Evolutionary conservation across 1,284 basidiomycete genomes (phyloP).

Genomic region (Marasmius sp.): DNA sequence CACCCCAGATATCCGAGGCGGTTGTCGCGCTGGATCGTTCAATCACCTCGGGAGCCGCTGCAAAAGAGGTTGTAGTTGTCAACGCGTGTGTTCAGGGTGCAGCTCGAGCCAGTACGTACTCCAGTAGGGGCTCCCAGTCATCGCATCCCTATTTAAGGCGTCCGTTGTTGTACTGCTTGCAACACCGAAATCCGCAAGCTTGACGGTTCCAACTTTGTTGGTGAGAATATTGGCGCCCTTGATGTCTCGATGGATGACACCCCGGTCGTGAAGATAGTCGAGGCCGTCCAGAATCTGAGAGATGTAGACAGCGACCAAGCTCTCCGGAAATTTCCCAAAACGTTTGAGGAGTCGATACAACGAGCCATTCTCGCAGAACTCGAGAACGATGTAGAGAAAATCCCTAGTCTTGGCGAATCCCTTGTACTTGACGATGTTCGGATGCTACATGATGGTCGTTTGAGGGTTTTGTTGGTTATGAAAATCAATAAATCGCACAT

Average conservation of each 20-base stretch:
- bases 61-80: conserved; percentile 11
- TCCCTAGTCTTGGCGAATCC: conserved; percentile 95
- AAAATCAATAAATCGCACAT: conserved; percentile 49
- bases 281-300: conserved; percentile 92
- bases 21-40: conserved; percentile 97
- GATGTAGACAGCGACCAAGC: conserved; percentile 90
- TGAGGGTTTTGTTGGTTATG: conserved; percentile 1
- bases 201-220: conserved; percentile 97
- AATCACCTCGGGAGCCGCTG: conserved; percentile 97
- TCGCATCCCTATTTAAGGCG: conserved; percentile 80
- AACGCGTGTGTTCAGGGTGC: conserved; percentile 2
- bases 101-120: conserved; percentile 53
- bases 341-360: conserved; percentile 93
- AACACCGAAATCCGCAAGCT: conserved; percentile 94
- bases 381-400: conserved; percentile 94
- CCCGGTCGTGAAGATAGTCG: conserved; percentile 94
- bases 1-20: conserved; percentile 96
- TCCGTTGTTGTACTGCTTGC: conserved; percentile 74
- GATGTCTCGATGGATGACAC: conserved; percentile 98
- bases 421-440: conserved; percentile 99
- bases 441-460: conserved; percentile 48
- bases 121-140: conserved; percentile 98
- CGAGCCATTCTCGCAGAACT: conserved; percentile 99
- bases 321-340: conserved; percentile 98
- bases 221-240: conserved; percentile 97